phyloP scores from a whole-genome alignment of 2,329 filamentous ascomycete genomes.

The Huntiella omanensis region DNA sequence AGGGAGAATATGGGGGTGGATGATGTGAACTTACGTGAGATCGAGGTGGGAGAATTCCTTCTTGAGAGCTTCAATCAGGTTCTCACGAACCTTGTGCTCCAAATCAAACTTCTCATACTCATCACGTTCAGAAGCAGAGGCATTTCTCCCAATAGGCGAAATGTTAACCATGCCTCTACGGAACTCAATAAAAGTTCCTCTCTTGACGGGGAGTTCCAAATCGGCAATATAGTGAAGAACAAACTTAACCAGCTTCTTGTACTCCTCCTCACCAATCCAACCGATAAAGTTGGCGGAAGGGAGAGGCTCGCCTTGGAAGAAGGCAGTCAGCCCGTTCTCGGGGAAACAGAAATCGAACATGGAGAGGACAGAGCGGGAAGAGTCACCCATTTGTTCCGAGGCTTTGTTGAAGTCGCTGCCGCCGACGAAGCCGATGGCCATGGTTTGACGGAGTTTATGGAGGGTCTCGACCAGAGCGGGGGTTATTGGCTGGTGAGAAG shows the following conservation, averaged over 20 bases:
- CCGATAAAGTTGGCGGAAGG: slow-evolving; percentile 72
- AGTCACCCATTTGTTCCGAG: slow-evolving; percentile 75
- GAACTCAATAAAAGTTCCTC: slow-evolving; percentile 74
- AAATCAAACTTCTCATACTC: slow-evolving; percentile 72
- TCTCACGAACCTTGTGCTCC: slow-evolving; percentile 53
- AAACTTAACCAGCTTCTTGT: slow-evolving; percentile 61
- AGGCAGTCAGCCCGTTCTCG: slow-evolving; percentile 90
- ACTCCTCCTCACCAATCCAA: slow-evolving; percentile 69
- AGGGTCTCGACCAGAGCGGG: slow-evolving; percentile 74
- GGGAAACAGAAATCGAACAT: slow-evolving; percentile 97
- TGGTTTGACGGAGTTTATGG: slow-evolving; percentile 62
- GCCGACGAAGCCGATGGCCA: slow-evolving; percentile 80
- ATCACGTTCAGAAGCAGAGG: slow-evolving; percentile 57
- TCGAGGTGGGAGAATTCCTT: slow-evolving; percentile 69
- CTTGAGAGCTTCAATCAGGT: slow-evolving; percentile 57
- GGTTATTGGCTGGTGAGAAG: slow-evolving; percentile 35
- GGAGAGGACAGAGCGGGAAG: slow-evolving; percentile 48
- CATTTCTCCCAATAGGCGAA: slow-evolving; percentile 70
- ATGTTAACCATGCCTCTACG: slow-evolving; percentile 85
- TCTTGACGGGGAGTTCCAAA: slow-evolving; percentile 66
- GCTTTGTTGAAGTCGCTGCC: slow-evolving; percentile 86
- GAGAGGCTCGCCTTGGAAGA: slow-evolving; percentile 59
- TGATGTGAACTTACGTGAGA: slow-evolving; percentile 48
- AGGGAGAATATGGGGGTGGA: not conserved
- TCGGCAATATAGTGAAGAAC: slow-evolving; percentile 70